Conservation (phyloP, 371 early-diverging fungal genomes). For the Mortierella sp. region DNA sequence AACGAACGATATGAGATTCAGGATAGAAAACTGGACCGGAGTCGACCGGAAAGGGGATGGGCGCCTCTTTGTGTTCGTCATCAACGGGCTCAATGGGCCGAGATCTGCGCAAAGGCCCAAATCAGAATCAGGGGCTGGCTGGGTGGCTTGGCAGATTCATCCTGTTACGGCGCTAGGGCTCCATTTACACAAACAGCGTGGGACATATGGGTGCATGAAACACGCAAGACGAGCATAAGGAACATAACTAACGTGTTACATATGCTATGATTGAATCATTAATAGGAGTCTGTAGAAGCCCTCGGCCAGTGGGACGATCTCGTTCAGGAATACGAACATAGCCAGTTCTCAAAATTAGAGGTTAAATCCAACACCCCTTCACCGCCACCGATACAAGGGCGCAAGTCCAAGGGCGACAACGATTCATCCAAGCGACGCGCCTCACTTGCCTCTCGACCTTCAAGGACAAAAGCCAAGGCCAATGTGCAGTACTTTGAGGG, state of each 20-base stretch:
- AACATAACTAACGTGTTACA: background rate
- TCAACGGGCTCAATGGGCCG: slow-evolving; percentile 7
- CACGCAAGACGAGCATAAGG: background rate
- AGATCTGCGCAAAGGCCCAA: slow-evolving; percentile 16
- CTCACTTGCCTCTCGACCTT: slow-evolving; percentile 30
- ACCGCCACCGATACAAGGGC: slow-evolving; percentile 35
- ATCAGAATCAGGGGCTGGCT: slow-evolving; percentile 37
- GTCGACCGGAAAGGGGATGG: background rate
- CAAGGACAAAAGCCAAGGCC: slow-evolving; percentile 39
- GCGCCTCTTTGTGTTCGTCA: slow-evolving; percentile 14
- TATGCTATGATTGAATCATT: background rate
- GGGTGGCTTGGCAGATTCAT: slow-evolving; percentile 26
- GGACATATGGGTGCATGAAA: background rate
- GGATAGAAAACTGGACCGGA: slow-evolving; percentile 7
- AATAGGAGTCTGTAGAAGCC: slow-evolving; percentile 54
- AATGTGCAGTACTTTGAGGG: slow-evolving; percentile 55
- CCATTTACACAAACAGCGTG: background rate
- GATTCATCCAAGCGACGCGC: slow-evolving; percentile 32
- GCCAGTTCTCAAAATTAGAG: slow-evolving; percentile 54
- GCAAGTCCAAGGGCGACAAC: slow-evolving; percentile 41
- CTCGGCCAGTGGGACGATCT: slow-evolving; percentile 55
- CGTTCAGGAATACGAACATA: slow-evolving; percentile 55
- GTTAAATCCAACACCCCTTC: slow-evolving; percentile 41
- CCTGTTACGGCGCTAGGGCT: slow-evolving; percentile 1
- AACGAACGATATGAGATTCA: background rate